Evolutionary conservation across 805 yeast species (phyloP), one percentile per base, ranked within the genome.

Genomic region (Lachancea sp.): DNA sequence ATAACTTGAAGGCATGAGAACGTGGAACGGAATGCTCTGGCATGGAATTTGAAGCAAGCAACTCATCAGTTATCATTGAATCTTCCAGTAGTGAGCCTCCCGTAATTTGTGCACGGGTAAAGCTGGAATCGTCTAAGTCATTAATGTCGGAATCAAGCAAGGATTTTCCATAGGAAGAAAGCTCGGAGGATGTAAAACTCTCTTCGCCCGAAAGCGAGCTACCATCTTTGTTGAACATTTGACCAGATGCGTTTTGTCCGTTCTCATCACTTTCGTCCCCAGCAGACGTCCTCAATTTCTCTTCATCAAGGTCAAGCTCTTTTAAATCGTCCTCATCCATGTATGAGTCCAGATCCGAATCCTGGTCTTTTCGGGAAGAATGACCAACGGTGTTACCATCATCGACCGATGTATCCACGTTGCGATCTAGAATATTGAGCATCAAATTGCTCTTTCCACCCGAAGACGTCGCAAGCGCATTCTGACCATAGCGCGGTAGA

Each of bases 141-240:
- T 59, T 55, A 44, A 54, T 58, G 32, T 64, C 67, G 4, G 68
- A 64, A 27, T 59, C 66, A 22, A 64, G 42, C 13, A 65, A 41
- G 1, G 69, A 65, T 31, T 57, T 60, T 12, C 67, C 67, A 42
- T 59, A 65, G 4, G 69, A 65, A 1, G 69, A 65, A 8, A 35
- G 58, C 36, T 49, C 50, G 38, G 57, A 58, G 2, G 36, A 26
- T 13, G 27, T 18, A 31, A 18, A 35, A 18, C 30, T 27, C 15
- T 12, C 17, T 7, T 8, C 34, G 6, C 17, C 27, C 2, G 38
- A 35, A 17, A n/a, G 16, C 20, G 26, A 16, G 11, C n/a, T 35
- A 18, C 17, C 35, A 17, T 17, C 27, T 11, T 15, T 31, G 19
- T 27, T 19, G 5, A 19, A 7, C 12, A 7, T 25, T 7, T 32